Evolutionary conservation across 768 basidiomycete genomes (phyloP).

Genomic region (Suillus hirtellus): DNA sequence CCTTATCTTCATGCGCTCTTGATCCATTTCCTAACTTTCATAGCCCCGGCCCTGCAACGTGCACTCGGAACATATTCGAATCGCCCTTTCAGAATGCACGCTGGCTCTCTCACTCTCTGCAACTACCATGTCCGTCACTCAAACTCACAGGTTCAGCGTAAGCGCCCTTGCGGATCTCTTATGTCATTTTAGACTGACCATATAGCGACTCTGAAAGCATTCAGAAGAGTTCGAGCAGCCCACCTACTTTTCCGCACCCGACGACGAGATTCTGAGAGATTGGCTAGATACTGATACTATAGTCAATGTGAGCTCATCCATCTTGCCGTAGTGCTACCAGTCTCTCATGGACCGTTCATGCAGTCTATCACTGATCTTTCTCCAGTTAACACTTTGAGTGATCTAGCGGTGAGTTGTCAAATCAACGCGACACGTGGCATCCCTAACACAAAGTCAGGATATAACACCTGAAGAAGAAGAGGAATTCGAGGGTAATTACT

Average conservation of each 20-base stretch:
- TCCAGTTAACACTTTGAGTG: conserved; percentile 23
- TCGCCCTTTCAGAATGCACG: conserved; percentile 8
- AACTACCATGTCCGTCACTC: conserved; percentile 14
- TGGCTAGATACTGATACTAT: conserved; percentile 28
- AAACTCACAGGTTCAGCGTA: conserved; percentile 14
- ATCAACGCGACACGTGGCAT: conserved; percentile 18
- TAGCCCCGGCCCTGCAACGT: conserved; percentile 16
- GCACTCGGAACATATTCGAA: conserved; percentile 8
- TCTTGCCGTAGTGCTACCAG: conserved; percentile 7
- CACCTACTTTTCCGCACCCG: conserved; percentile 8
- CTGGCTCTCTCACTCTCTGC: conserved; percentile 11
- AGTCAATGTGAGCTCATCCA: conserved; percentile 25
- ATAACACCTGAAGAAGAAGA: conserved; percentile 29
- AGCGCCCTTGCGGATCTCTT: background rate
- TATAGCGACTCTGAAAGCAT: conserved; percentile 9
- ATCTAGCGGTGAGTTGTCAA: conserved; percentile 30
- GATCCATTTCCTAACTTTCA: conserved; percentile 1
- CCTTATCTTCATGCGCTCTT: conserved; percentile 16
- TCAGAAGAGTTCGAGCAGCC: conserved; percentile 13
- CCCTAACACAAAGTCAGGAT: conserved; percentile 30
- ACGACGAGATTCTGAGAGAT: conserved; percentile 21
- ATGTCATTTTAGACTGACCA: background rate
- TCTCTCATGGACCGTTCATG: conserved; percentile 4
- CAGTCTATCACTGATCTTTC: conserved; percentile 26
- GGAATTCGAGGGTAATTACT: conserved; percentile 23